phyloP scores from a whole-genome alignment of 192 early-diverging fungal genomes.

The Dissophora globulifera region DNA sequence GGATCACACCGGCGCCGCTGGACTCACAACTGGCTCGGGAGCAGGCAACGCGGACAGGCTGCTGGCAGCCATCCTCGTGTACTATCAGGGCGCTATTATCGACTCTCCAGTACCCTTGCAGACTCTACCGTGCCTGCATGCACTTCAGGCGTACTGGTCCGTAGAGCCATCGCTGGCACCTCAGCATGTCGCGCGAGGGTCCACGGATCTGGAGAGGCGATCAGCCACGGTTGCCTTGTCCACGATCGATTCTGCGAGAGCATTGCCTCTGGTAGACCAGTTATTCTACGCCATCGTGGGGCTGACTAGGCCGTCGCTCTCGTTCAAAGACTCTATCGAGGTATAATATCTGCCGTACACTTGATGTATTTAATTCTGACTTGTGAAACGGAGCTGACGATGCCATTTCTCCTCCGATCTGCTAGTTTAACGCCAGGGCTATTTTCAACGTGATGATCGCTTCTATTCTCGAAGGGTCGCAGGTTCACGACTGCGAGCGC shows the following conservation, averaged over 20 bases:
- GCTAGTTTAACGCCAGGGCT: constrained; percentile 32
- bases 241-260: too few relatives aligned
- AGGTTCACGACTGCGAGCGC: constrained; percentile 7
- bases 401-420: too few relatives aligned
- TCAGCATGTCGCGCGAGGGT: background rate
- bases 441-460: constrained; percentile 41
- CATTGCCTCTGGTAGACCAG: background rate
- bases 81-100: constrained; percentile 15
- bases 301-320: background rate
- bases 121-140: background rate
- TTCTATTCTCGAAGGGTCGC: constrained; percentile 17
- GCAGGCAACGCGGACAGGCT: constrained; percentile 7
- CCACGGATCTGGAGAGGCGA: background rate
- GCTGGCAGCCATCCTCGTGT: constrained; percentile 26
- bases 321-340: constrained; percentile 25
- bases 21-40: background rate
- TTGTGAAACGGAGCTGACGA: too few relatives aligned
- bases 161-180: background rate
- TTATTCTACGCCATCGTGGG: constrained; percentile 26
- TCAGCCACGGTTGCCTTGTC: background rate
- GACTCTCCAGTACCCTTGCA: background rate
- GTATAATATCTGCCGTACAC: background rate
- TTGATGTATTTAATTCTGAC: too few relatives aligned
- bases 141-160: background rate
- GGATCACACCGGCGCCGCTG: background rate